phyloP scores from a whole-genome alignment of 2,329 filamentous ascomycete species.

The Fusarium sarcochroum region DNA sequence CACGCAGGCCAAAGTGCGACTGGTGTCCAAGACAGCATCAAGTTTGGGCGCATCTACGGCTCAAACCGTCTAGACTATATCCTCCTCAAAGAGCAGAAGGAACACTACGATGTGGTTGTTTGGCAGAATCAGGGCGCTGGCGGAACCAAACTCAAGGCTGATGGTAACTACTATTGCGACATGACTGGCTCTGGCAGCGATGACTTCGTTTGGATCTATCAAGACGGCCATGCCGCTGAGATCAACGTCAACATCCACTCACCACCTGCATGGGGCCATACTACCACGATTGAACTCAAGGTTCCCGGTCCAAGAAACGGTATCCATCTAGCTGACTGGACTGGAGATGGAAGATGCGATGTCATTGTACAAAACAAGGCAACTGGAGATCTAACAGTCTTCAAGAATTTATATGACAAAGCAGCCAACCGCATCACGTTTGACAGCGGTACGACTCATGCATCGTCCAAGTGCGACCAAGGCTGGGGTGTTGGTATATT shows the following conservation, averaged over 20 bases:
- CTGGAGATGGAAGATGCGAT: neutral
- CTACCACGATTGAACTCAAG: neutral
- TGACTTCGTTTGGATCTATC: constrained; percentile 7
- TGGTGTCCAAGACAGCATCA: constrained; percentile 4
- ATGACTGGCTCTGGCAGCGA: constrained; percentile 5
- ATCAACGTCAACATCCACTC: constrained; percentile 11
- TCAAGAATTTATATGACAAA: neutral
- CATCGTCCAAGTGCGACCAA: neutral
- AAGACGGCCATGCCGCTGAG: neutral
- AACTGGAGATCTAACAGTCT: neutral
- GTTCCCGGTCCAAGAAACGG: constrained; percentile 1
- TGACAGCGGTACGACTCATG: neutral
- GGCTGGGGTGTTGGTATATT: constrained; percentile 5
- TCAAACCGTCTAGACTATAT: constrained; percentile 7
- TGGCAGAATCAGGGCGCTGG: constrained; percentile 3
- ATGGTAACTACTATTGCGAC: constrained; percentile 3
- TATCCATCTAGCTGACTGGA: constrained; percentile 7
- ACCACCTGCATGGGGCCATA: neutral
- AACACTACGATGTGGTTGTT: neutral
- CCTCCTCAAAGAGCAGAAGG: constrained; percentile 4
- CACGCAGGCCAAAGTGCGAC: neutral
- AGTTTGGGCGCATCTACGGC: constrained; percentile 5
- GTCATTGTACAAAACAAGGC: neutral
- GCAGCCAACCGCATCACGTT: neutral
- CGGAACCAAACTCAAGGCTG: constrained; percentile 1